Conservation (phyloP, 2,329 filamentous ascomycete species). For the Fusarium buxicola region DNA sequence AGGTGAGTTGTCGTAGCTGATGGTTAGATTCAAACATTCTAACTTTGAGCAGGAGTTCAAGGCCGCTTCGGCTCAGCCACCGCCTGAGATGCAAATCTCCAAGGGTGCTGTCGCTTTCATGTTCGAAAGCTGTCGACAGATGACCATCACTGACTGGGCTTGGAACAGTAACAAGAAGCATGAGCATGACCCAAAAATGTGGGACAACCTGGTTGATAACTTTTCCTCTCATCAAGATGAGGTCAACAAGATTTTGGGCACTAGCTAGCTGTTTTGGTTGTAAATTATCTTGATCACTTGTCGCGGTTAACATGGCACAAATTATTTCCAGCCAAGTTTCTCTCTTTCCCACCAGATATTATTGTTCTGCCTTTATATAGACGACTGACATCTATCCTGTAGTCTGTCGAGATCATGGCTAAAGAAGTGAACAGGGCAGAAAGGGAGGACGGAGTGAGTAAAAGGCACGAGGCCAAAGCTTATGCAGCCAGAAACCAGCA, state of each 20-base stretch:
- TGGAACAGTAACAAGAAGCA: slow-evolving; percentile 44
- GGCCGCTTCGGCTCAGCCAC: slow-evolving; percentile 35
- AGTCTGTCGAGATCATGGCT: no score
- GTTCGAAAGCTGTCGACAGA: slow-evolving; percentile 43
- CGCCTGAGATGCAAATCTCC: slow-evolving; percentile 38
- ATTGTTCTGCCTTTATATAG: no score
- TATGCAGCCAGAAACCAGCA: no score
- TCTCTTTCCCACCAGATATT: no score
- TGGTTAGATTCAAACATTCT: neutral
- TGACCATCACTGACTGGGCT: slow-evolving; percentile 42
- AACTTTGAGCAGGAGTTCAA: slow-evolving; percentile 30
- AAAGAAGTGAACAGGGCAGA: no score
- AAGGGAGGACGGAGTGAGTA: no score
- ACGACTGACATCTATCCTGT: no score
- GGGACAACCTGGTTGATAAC: slow-evolving; percentile 42
- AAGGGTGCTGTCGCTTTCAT: slow-evolving; percentile 42
- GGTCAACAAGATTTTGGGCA: slow-evolving; percentile 30
- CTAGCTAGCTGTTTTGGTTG: neutral
- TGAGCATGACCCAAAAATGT: slow-evolving; percentile 45
- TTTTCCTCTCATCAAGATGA: slow-evolving; percentile 40
- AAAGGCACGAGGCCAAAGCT: no score
- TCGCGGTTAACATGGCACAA: no score
- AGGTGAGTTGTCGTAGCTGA: neutral
- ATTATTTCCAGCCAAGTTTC: no score
- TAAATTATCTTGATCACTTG: no score